Conservation (phyloP, 441 rosid genomes). For the Arabidopsis lyrata region DNA sequence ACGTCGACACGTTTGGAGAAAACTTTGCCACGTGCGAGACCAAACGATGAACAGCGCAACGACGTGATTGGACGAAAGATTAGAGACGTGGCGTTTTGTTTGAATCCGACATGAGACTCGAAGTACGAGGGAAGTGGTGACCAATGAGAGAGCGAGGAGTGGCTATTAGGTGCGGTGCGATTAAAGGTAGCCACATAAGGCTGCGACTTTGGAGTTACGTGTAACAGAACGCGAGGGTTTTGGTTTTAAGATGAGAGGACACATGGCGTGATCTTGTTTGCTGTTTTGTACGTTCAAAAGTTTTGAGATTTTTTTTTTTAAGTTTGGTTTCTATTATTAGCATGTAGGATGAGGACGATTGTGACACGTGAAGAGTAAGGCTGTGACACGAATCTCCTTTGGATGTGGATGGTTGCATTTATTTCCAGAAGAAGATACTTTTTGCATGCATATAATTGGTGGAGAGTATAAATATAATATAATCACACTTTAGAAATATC, state of each 20-base stretch:
- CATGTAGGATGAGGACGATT: neutral
- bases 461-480: neutral
- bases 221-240: constrained; percentile 6
- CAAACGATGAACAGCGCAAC: constrained; percentile 40
- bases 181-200: constrained; percentile 33
- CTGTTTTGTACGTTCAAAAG: neutral
- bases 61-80: constrained; percentile 32
- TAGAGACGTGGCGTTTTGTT: constrained; percentile 38
- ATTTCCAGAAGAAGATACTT: constrained; percentile 19
- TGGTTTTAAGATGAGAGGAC: constrained; percentile 9
- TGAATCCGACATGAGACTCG: constrained; percentile 26
- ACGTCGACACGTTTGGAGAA: constrained; percentile 39
- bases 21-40: constrained; percentile 44
- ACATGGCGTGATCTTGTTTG: constrained; percentile 23
- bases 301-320: neutral
- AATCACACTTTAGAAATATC: neutral
- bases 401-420: constrained; percentile 22
- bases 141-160: constrained; percentile 33
- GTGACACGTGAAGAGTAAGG: constrained; percentile 9
- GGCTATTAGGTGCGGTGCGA: constrained; percentile 30
- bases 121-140: neutral
- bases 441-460: constrained; percentile 13
- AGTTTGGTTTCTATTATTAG: constrained; percentile 35
- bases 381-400: constrained; percentile 33
- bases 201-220: constrained; percentile 32